Conservation (phyloP, 148 eudicot genomes). For the Linanthus parryae region DNA sequence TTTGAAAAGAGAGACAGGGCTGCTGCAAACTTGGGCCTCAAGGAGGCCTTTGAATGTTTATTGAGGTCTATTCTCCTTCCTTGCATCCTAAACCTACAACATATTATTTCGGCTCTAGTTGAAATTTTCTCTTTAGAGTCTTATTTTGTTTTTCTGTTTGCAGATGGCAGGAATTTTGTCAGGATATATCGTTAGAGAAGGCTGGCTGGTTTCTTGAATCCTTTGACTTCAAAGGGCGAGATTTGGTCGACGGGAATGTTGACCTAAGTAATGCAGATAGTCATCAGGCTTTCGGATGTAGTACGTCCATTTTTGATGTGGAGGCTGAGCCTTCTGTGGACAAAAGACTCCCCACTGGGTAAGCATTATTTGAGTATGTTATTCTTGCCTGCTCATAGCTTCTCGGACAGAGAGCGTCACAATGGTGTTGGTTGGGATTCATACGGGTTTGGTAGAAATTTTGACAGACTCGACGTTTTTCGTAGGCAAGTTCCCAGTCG, state of each 20-base stretch:
- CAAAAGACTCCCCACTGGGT: too few species aligned
- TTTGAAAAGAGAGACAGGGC: constrained; percentile 50
- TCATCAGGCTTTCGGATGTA: constrained; percentile 2
- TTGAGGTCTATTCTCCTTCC: constrained; percentile 48
- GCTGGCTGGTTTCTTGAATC: constrained; percentile 68
- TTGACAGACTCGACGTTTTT: too few species aligned
- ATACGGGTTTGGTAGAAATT: too few species aligned
- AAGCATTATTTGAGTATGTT: too few species aligned
- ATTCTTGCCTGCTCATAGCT: too few species aligned
- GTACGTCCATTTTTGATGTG: too few species aligned
- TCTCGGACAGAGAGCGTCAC: too few species aligned
- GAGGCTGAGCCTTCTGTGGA: too few species aligned
- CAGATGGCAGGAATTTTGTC: constrained; percentile 86
- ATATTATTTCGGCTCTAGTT: background rate
- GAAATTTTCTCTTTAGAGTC: background rate
- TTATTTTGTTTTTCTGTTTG: constrained; percentile 6
- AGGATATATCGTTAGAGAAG: constrained; percentile 72
- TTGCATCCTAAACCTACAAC: constrained; percentile 6
- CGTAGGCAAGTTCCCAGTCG: too few species aligned
- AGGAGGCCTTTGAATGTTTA: constrained; percentile 55
- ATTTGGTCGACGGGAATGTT: constrained; percentile 15
- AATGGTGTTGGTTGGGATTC: too few species aligned
- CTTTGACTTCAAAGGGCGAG: constrained; percentile 13
- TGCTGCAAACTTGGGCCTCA: constrained; percentile 39
- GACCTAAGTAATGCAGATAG: constrained; percentile 8